phyloP scores from a whole-genome alignment of 345 rosid species.

The Hibiscus mutabilis region DNA sequence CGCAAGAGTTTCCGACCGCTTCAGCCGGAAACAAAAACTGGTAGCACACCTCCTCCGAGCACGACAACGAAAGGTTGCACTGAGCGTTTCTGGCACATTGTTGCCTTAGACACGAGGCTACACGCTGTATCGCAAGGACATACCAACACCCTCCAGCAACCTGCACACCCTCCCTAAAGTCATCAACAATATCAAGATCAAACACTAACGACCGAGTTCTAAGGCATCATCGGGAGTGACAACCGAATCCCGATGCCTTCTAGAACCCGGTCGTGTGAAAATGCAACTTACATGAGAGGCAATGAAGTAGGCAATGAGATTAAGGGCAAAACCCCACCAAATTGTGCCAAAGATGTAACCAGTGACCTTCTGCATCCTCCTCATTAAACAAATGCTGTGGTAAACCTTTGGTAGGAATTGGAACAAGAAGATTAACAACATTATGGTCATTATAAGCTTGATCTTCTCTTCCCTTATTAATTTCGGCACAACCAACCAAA shows the following conservation, averaged over 20 bases:
- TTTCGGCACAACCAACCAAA: conserved; percentile 33
- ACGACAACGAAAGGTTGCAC: conserved; percentile 34
- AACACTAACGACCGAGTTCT: too few species aligned
- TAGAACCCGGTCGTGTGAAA: too few species aligned
- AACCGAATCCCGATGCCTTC: too few species aligned
- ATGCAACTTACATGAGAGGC: conserved; percentile 33
- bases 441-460: conserved; percentile 22
- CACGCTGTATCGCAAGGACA: conserved; percentile 43
- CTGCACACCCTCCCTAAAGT: conserved; percentile 6
- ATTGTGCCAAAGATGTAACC: conserved; percentile 54
- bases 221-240: too few species aligned
- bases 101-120: conserved; percentile 37
- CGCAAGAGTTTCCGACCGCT: conserved; percentile 19
- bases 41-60: conserved; percentile 39
- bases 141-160: conserved; percentile 74
- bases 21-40: conserved; percentile 26
- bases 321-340: conserved; percentile 55
- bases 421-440: conserved; percentile 32
- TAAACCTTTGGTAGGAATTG: conserved; percentile 47
- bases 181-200: not conserved
- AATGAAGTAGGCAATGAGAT: conserved; percentile 34
- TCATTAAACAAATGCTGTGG: conserved; percentile 41
- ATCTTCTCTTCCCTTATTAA: conserved; percentile 30
- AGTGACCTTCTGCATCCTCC: conserved; percentile 43
- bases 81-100: conserved; percentile 25